Evolutionary conservation across 1,284 basidiomycete genomes (phyloP), one percentile per base, ranked within the genome.

Genomic region (Schizophyllum amplum): DNA sequence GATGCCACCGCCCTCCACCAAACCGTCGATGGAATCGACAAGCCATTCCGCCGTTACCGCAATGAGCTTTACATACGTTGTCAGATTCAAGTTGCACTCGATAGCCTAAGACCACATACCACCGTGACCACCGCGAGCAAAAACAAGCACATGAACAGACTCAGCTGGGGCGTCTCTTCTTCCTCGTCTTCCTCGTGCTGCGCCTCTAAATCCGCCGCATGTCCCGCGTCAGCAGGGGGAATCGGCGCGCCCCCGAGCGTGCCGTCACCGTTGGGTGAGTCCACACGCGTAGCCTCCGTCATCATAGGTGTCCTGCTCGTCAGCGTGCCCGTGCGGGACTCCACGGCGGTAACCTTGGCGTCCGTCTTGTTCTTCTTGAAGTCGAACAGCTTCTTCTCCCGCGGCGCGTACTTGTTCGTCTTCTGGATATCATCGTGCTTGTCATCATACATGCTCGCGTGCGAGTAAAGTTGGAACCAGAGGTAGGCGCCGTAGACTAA

Each of bases 21-120:
- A 61, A 23, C 78, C 78, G 63, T 87, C 76, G 63, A 95, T 92
- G 7, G 88, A 90, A 61, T 82, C 81, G 7, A 95, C 88, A 0
- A 95, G 81, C 67, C 79, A 91, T 69, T 95, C 93, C n/a, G 92
- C 92, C 4, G 90, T 94, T 47, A 94, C 71, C 1, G 85, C 83
- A 24, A 89, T 87, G 13, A 89, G 62, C 86, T 90, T 60, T 3
- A 33, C 27, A 33, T 5, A 33, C 27, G 27, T 13, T 13, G 27
- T 33, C 6, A 13, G 27, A 49, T 5, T 23, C 47, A 49, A 6
- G 6, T 5, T 9, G 26, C 15, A n/a, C 47, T 22, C 48, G 15
- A 9, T n/a, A 54, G 51, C 55, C 50, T 56, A 25, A 55, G 57
- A 24, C 52, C 24, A 71, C 82, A 55, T 69, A 88, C 85, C 53